Percentiles rank a stretch among this genome's conserved stretches.
These are phyloP conservation scores for Kodamaea nitidulidarum DNA, from an alignment of 805 yeast species.

Conservation along the genomic window DNA sequence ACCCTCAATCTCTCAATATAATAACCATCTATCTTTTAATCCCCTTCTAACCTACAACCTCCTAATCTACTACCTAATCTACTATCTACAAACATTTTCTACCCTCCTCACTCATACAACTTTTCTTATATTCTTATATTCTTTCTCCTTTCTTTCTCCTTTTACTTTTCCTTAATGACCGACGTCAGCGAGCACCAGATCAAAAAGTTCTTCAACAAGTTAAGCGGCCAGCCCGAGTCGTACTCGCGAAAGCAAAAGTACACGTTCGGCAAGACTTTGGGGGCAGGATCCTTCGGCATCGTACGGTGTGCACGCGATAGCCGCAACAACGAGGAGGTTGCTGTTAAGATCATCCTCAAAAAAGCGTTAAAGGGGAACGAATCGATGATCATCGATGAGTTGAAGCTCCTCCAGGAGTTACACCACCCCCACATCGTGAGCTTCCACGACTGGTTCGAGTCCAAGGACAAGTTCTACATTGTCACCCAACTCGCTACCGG, in stretches of 20 bases:
- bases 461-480: constrained; percentile 85
- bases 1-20: too few species aligned
- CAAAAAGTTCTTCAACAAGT: constrained; percentile 45
- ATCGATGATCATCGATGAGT: constrained; percentile 73
- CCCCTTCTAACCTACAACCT: too few species aligned
- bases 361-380: constrained; percentile 80
- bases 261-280: constrained; percentile 77
- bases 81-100: too few species aligned
- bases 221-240: constrained; percentile 70
- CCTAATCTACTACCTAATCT: too few species aligned
- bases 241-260: constrained; percentile 65
- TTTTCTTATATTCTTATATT: too few species aligned
- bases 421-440: constrained; percentile 86
- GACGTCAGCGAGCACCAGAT: constrained; percentile 18
- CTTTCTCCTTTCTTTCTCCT: background rate
- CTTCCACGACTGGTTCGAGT: constrained; percentile 89
- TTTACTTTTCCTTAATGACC: background rate
- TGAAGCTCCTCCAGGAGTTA: constrained; percentile 61
- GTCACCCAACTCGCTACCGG: constrained; percentile 95
- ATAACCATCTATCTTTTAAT: too few species aligned
- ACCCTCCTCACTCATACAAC: too few species aligned
- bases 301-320: constrained; percentile 70
- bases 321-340: constrained; percentile 63
- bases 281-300: constrained; percentile 94
- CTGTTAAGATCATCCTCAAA: constrained; percentile 83